A percentile compares a stretch with the other conserved stretches of the same genome.
Conservation (phyloP, 495 filamentous ascomycete genomes). For the Darksidea phi region DNA sequence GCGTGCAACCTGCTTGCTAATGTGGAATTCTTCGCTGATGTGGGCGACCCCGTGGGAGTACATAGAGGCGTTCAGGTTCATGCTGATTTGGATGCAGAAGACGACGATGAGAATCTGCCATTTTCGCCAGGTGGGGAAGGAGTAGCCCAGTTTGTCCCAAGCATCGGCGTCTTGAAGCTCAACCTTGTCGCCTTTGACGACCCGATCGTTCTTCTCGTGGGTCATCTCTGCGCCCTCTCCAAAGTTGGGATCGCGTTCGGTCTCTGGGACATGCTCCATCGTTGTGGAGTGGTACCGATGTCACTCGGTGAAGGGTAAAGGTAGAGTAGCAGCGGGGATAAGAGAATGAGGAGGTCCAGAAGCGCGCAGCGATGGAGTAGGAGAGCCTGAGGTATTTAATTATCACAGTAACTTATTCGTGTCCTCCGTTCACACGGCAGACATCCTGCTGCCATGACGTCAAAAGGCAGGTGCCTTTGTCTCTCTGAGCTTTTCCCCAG, state of each 20-base stretch:
- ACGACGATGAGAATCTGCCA: constrained; percentile 63
- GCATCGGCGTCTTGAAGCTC: constrained; percentile 58
- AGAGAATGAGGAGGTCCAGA: background rate
- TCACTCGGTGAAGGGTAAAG: background rate
- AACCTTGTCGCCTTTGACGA: constrained; percentile 42
- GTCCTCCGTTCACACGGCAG: background rate
- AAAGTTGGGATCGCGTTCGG: constrained; percentile 12
- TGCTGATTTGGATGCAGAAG: constrained; percentile 58
- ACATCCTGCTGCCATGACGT: background rate
- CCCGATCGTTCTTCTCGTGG: constrained; percentile 9
- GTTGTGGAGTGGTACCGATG: background rate
- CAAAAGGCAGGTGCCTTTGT: background rate
- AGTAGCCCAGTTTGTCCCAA: constrained; percentile 57
- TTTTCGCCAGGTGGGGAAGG: constrained; percentile 53
- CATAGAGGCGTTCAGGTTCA: constrained; percentile 59
- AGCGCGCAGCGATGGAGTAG: background rate
- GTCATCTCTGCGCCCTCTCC: constrained; percentile 4
- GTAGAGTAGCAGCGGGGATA: background rate
- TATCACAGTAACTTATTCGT: background rate
- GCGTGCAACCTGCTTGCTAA: constrained; percentile 34
- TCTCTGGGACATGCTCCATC: constrained; percentile 17
- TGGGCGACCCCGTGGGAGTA: constrained; percentile 55
- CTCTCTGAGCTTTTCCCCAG: background rate
- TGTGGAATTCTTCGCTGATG: constrained; percentile 48
- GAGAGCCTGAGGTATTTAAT: background rate